Evolutionary conservation across 352 stramenopile species (phyloP).

Genomic region (Phytophthora nicotianae): DNA sequence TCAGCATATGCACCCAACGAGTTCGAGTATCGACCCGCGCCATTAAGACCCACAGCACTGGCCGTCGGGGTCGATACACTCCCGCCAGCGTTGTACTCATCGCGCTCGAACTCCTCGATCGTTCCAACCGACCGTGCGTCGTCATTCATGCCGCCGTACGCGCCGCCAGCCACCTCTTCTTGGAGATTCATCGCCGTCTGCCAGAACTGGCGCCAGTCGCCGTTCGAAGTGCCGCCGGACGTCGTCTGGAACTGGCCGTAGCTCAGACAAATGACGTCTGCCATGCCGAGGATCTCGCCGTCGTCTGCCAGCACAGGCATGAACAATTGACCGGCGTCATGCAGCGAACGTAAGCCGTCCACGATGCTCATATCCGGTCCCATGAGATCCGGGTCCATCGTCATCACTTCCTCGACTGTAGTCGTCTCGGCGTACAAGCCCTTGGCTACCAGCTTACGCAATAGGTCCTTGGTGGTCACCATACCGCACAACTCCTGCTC

Average conservation of each 20-base stretch:
- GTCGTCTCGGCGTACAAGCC: constrained; percentile 75
- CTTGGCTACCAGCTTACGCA: constrained; percentile 88
- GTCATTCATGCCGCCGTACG: constrained; percentile 68
- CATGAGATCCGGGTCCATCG: constrained; percentile 78
- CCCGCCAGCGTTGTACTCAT: constrained; percentile 59
- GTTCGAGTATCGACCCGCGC: constrained; percentile 48
- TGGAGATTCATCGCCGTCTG: constrained; percentile 88
- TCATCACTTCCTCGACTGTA: constrained; percentile 87
- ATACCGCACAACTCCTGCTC: constrained; percentile 78
- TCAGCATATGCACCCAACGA: constrained; percentile 77
- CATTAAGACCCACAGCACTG: constrained; percentile 43
- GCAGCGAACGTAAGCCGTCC: constrained; percentile 84
- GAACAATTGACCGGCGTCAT: constrained; percentile 84
- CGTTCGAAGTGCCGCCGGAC: constrained; percentile 64
- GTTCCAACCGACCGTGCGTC: constrained; percentile 84
- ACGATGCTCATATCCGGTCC: constrained; percentile 80
- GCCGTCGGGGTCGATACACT: constrained; percentile 38
- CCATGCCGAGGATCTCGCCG: constrained; percentile 88
- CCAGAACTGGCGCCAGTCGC: constrained; percentile 90
- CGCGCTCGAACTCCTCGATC: constrained; percentile 90
- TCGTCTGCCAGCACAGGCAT: constrained; percentile 82
- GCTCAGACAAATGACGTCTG: constrained; percentile 86
- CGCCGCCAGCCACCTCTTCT: constrained; percentile 73
- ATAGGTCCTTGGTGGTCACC: constrained; percentile 86
- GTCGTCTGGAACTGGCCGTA: constrained; percentile 89